A percentile compares a stretch with the other conserved stretches of the same genome.
Evolutionary conservation across 176 grass and related monocot genomes (phyloP).

Genomic region (Oryza punctata): DNA sequence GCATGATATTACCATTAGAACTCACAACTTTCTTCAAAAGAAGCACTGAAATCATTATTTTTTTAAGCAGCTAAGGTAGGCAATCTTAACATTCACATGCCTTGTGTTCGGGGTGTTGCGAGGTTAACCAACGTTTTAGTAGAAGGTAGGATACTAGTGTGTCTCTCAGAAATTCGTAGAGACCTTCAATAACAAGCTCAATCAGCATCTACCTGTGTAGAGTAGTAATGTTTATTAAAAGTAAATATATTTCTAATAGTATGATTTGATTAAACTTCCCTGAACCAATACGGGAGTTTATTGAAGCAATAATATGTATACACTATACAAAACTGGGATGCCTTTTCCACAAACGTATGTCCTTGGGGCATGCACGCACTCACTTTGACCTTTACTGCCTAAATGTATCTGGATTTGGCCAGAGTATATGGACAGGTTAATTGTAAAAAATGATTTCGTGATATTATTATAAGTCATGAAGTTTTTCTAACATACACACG

Average conservation of each 20-base stretch:
- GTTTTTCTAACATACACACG: neutral
- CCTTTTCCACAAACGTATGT: neutral
- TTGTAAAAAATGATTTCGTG: neutral
- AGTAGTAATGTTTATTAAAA: neutral
- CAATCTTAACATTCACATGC: neutral
- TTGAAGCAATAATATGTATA: conserved; percentile 4
- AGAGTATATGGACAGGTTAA: neutral
- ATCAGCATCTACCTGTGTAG: neutral
- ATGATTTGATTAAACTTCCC: neutral
- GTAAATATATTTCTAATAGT: neutral
- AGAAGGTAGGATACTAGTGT: neutral
- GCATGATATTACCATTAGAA: conserved; percentile 2
- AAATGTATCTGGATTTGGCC: neutral
- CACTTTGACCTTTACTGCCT: neutral
- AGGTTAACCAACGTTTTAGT: neutral
- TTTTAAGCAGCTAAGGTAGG: neutral
- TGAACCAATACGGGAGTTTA: neutral
- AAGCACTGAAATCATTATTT: neutral
- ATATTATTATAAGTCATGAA: neutral
- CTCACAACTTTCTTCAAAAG: neutral
- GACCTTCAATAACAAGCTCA: neutral
- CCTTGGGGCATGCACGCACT: neutral
- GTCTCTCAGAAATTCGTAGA: neutral
- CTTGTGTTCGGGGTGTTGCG: neutral
- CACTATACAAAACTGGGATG: neutral